Evolutionary conservation across 148 eudicot genomes (phyloP).

Genomic region (Chenopodium suecicum): DNA sequence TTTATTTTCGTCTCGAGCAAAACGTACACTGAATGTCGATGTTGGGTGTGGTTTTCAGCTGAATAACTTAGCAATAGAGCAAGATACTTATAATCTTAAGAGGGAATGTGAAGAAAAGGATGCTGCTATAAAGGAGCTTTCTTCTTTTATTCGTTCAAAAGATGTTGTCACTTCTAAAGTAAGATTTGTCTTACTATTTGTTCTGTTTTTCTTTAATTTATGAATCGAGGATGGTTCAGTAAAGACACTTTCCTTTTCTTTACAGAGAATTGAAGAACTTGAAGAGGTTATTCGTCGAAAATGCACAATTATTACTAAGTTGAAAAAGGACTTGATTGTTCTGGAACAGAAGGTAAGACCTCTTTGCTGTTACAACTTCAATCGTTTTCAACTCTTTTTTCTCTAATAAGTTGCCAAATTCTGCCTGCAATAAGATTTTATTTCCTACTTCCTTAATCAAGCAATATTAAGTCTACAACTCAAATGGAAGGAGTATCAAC

Average conservation of each 20-base stretch:
- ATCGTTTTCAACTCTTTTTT: not conserved
- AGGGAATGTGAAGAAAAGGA: conserved; percentile 84
- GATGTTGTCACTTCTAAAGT: conserved; percentile 67
- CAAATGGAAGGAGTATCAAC: not conserved
- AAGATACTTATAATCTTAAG: conserved; percentile 55
- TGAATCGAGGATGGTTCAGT: not conserved
- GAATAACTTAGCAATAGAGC: conserved; percentile 55
- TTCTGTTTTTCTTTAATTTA: not conserved
- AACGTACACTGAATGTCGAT: not conserved
- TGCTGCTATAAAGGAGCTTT: conserved; percentile 62
- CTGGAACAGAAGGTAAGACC: conserved; percentile 73
- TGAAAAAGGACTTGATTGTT: conserved; percentile 65
- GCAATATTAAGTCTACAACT: not conserved
- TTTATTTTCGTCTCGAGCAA: not conserved
- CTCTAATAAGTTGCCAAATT: not conserved
- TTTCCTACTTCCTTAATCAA: not conserved
- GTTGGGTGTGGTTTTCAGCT: conserved; percentile 40
- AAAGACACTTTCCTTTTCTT: not conserved
- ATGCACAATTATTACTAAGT: conserved; percentile 59
- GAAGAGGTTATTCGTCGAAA: conserved; percentile 82
- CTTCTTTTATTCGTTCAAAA: conserved; percentile 58
- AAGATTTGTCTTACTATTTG: not conserved
- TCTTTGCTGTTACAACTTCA: not conserved
- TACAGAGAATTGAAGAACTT: conserved; percentile 76
- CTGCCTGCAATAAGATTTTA: not conserved